Base-by-base conservation (phyloP, 768 basidiomycete genomes). In the Rubroboletus pulcherrimus region DNA sequence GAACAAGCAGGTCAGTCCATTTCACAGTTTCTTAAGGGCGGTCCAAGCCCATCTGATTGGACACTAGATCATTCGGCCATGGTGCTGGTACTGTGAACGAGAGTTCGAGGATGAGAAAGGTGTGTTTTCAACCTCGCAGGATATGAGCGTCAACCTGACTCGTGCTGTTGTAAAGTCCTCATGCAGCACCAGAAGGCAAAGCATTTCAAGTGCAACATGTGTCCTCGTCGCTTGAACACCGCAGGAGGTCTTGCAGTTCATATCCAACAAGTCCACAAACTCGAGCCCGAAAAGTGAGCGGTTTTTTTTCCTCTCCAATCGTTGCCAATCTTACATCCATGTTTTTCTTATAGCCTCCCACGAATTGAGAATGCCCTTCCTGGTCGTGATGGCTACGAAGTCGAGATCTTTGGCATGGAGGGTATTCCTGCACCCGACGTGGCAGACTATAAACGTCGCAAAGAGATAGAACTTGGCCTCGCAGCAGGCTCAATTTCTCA, bases 31-130 rank as follows among this genome's bases (percentile, higher is more conserved):
- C 21, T 11, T 11, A 17, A 10, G 17, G 3, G 14, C 21, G 15
- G 11, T 42, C 11, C 4, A n/a, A 14, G 6, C 8, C 2, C 8
- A 40, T 58, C 49, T 46, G 66, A 53, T 43, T 7, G 12, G 4
- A 34, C 19, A 33, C 9, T 56, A 93, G 91, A 73, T 92, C 60
- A 82, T 93, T 60, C 85, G 89, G 6, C 91, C 92, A 15, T 97
- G 95, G 93, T 98, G 95, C 76, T 98, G 95, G 95, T 98, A 98
- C 72, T 98, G 94, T 77, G 95, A 98, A 74, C 85, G 96, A 69
- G 96, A 97, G 74, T 99, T 99, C 65, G 95, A 98, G 74, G 97
- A 99, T 82, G 95, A 98, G 74, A 98, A 98, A 76, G 95, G 95
- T 92, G 46, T 19, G 78, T 58, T 37, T 46, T 14, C 37, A 7